These are phyloP conservation scores for Danielia oregonensis DNA, from an alignment of 805 yeast genomes.

Conservation along the genomic window DNA sequence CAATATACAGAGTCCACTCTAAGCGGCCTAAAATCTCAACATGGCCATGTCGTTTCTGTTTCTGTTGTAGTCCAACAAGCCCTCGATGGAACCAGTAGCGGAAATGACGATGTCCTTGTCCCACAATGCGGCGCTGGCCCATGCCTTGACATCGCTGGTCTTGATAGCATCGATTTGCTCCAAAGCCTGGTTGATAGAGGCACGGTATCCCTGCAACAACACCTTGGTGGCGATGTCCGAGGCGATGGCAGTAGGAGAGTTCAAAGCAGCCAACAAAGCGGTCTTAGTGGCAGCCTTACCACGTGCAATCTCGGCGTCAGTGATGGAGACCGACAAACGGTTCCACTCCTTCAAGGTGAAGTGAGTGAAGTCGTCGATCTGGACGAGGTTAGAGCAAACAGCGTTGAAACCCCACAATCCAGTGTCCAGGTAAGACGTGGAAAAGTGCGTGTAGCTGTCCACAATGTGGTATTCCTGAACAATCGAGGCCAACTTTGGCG, in stretches of 20 bases:
- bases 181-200: conserved; percentile 56
- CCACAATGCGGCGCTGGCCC: conserved; percentile 78
- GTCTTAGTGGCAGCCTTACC: conserved; percentile 72
- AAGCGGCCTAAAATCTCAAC: conserved; percentile 58
- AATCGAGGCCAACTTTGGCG: conserved; percentile 67
- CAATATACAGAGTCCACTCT: no score
- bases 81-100: conserved; percentile 86
- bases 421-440: conserved; percentile 66
- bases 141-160: conserved; percentile 55
- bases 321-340: conserved; percentile 70
- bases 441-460: conserved; percentile 69
- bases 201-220: conserved; percentile 59
- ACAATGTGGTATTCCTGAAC: conserved; percentile 70
- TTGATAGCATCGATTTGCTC: conserved; percentile 62
- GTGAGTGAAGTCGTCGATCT: conserved; percentile 74
- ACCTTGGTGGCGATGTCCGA: conserved; percentile 57
- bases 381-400: conserved; percentile 53
- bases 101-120: conserved; percentile 80
- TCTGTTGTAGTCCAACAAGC: conserved; percentile 78
- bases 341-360: conserved; percentile 85
- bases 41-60: conserved; percentile 84
- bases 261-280: conserved; percentile 48
- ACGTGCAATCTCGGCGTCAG: conserved; percentile 74
- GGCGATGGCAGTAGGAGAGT: conserved; percentile 49
- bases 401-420: conserved; percentile 84